Base-by-base conservation (phyloP, 2,329 filamentous ascomycete species). In the Pseudohalonectria lignicola region DNA sequence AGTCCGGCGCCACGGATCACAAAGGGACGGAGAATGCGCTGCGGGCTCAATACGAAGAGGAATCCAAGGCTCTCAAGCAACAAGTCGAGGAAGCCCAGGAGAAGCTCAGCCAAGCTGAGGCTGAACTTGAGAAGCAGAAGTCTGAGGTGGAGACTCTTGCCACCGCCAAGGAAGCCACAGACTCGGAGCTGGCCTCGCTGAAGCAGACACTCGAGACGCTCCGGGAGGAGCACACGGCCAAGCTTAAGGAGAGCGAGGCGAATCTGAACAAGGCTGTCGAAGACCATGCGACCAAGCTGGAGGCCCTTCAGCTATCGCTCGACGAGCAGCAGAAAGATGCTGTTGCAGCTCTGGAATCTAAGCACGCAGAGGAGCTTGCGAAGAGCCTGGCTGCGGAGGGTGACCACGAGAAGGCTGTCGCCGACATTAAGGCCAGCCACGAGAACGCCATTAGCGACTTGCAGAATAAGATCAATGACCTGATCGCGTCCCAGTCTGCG, bases 381-480 rank as follows among this genome's bases (percentile, higher is more conserved):
- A 62, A 67, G 47, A 65, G 61, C 39, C 60, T 64, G 46, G 49
- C 61, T 1, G 55, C 67, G 35, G 57, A 60, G 8, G 57, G 60
- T 11, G 64, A 63, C 2, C 66, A 73, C 21, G 66, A 74, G 42
- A 58, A 66, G 39, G 60, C 64, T 16, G 51, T 77, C 20, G 54
- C 62, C 9, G 69, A 72, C 9, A 57, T 77, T 34, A 71, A 67
- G 48, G 47, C 62, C 4, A 56, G 56, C 34, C 71, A 79, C 43
- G 69, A 76, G 39, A 49, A 60, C 10, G 54, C 60, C 4, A 48
- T 66, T 21, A 61, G 60, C 18, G 66, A 67, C 16, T 55, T 79
- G 33, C 67, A 78, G 53, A 66, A 61, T 49, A 69, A 73, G 54
- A 61, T 80, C 23, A 66, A 74, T 16, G 66, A 70, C 30, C 52